Base-by-base conservation (phyloP, 2,329 filamentous ascomycete species). In the Nemania sp. region DNA sequence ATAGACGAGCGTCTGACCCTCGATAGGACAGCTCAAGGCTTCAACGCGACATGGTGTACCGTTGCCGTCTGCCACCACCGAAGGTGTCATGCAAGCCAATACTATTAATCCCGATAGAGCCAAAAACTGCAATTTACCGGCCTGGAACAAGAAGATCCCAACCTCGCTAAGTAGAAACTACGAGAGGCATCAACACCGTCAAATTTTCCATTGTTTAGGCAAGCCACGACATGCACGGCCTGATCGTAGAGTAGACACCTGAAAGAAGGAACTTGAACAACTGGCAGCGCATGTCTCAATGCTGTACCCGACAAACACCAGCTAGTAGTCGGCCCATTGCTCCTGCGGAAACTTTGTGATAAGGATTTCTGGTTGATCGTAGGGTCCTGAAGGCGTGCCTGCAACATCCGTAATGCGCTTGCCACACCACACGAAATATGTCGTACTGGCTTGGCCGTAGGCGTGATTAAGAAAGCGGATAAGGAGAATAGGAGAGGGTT, bases 391-490 rank as follows among this genome's bases (percentile, higher is more conserved):
- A 54, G 55, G 49, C 55, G 56, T 39, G 49, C 45, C 39, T 39
- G 46, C 20, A 45, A 41, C 46, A 24, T 43, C 51, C 52, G 61
- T 53, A 52, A 42, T 61, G 48, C 49, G 47, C 54, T 57, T 58
- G 58, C 56, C 45, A 62, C 56, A 50, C 50, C 61, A 61, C 60
- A 59, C n/a, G n/a, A n/a, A n/a, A n/a, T 54, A 54, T 62, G 59
- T 56, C 46, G 61, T 61, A 54, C 55, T 62, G 53, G 44, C 49
- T 59, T 55, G 30, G 60, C 49, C 37, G 54, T 54, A 52, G 54
- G 56, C 55, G 63, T 17, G 60, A 65, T 66, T 65, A 66, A 63
- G 56, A 63, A 66, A 63, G 60, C 58, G 61, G 60, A 59, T 54
- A 61, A 59, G 54, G 63, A 66, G 62, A 65, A 57, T 40, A 54